A percentile compares a stretch with the other conserved stretches of the same genome.
Conservation (phyloP, 2,329 filamentous ascomycete species). For the Fusarium temperatum region DNA sequence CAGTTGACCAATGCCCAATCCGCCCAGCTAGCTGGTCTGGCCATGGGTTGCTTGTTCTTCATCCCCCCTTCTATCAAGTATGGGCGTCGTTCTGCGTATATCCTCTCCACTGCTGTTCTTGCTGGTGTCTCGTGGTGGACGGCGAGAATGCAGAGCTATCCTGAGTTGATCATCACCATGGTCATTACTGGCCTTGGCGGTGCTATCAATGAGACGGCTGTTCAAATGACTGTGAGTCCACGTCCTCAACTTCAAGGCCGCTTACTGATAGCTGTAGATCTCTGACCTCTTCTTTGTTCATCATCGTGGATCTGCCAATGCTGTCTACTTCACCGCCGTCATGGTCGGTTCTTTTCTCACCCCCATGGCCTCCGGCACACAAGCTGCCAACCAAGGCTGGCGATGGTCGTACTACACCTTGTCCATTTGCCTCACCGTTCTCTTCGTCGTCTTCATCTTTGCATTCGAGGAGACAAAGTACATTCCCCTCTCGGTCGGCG, state of each 20-base stretch:
- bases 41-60: slow-evolving; percentile 47
- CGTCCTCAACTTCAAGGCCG: too few relatives aligned
- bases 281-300: slow-evolving; percentile 48
- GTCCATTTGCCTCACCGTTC: slow-evolving; percentile 34
- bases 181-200: slow-evolving; percentile 48
- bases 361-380: slow-evolving; percentile 44
- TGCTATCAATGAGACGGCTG: slow-evolving; percentile 51
- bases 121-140: slow-evolving; percentile 39
- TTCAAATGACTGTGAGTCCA: slow-evolving; percentile 48
- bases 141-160: slow-evolving; percentile 27
- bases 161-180: slow-evolving; percentile 40
- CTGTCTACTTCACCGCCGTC: slow-evolving; percentile 45
- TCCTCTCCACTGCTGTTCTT: slow-evolving; percentile 39
- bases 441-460: slow-evolving; percentile 36
- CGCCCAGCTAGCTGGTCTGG: slow-evolving; percentile 44
- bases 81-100: slow-evolving; percentile 46
- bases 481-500: slow-evolving; percentile 23
- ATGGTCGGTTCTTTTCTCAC: slow-evolving; percentile 45
- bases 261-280: slow-evolving; percentile 30
- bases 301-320: slow-evolving; percentile 45
- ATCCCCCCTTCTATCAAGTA: slow-evolving; percentile 49
- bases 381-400: slow-evolving; percentile 38
- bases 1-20: slow-evolving; percentile 43
- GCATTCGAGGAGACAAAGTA: slow-evolving; percentile 46
- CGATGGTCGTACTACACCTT: slow-evolving; percentile 40